phyloP scores from a whole-genome alignment of 2,329 filamentous ascomycete species.

The Chaetomium strumarium region DNA sequence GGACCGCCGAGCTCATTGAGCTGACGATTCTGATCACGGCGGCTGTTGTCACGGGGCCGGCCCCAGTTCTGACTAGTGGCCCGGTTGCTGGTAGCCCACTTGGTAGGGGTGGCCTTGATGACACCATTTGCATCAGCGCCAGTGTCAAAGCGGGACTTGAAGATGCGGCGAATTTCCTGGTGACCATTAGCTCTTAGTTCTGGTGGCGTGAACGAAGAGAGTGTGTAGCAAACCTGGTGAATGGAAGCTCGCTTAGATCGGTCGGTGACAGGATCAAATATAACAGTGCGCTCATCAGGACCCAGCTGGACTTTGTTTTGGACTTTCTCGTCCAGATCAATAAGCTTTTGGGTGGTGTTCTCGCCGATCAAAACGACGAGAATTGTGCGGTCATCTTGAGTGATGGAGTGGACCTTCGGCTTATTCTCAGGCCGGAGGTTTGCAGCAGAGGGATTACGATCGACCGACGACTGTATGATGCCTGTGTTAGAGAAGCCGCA shows the following conservation, averaged over 20 bases:
- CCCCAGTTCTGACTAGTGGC: slow-evolving; percentile 19
- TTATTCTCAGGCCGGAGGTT: slow-evolving; percentile 9
- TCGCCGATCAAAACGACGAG: slow-evolving; percentile 37
- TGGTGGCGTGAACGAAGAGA: not conserved
- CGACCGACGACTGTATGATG: not conserved
- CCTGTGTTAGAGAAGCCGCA: slow-evolving; percentile 5
- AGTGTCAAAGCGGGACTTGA: slow-evolving; percentile 72
- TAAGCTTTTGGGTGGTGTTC: slow-evolving; percentile 35
- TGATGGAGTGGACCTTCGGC: slow-evolving; percentile 21
- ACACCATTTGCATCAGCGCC: slow-evolving; percentile 53
- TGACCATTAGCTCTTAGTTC: slow-evolving; percentile 17
- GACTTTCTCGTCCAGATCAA: slow-evolving; percentile 37
- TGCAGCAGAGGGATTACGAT: slow-evolving; percentile 4
- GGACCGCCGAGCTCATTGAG: slow-evolving; percentile 49
- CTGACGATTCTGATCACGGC: slow-evolving; percentile 17
- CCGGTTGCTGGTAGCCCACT: slow-evolving; percentile 41
- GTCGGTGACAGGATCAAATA: slow-evolving; percentile 40
- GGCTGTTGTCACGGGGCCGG: slow-evolving; percentile 20
- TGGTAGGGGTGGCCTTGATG: slow-evolving; percentile 57
- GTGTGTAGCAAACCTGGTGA: slow-evolving; percentile 38
- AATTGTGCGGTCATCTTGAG: slow-evolving; percentile 30
- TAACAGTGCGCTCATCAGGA: slow-evolving; percentile 31
- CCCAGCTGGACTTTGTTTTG: slow-evolving; percentile 26
- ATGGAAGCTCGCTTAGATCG: slow-evolving; percentile 41
- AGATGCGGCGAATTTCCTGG: slow-evolving; percentile 67